Conservation (phyloP, 805 yeast genomes). For the Wickerhamomyces rabaulensis region DNA sequence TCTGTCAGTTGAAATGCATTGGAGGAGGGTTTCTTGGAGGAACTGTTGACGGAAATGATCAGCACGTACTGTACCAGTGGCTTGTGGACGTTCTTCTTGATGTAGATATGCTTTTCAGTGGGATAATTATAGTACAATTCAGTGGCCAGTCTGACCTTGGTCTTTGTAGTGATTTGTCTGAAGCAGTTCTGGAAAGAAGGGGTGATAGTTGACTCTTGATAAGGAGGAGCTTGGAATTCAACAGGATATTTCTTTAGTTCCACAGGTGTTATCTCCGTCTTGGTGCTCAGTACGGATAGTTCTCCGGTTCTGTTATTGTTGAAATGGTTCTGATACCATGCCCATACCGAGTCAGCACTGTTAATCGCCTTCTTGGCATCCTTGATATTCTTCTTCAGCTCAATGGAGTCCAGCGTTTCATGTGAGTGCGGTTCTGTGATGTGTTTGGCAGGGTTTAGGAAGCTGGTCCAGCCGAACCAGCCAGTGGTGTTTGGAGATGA, state of each 20-base stretch:
- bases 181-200: slow-evolving; percentile 19
- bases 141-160: slow-evolving; percentile 30
- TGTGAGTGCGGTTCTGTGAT: slow-evolving; percentile 6
- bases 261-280: slow-evolving; percentile 18
- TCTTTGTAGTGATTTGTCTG: slow-evolving; percentile 28
- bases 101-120: slow-evolving; percentile 31
- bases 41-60: slow-evolving; percentile 29
- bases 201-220: background rate
- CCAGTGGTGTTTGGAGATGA: slow-evolving; percentile 7
- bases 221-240: background rate
- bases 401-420: slow-evolving; percentile 11
- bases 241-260: slow-evolving; percentile 16
- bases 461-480: slow-evolving; percentile 16
- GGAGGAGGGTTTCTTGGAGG: slow-evolving; percentile 18
- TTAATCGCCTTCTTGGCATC: slow-evolving; percentile 17
- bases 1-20: slow-evolving; percentile 19
- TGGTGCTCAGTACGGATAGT: slow-evolving; percentile 17
- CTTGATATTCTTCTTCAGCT: slow-evolving; percentile 14
- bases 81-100: slow-evolving; percentile 21
- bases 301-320: slow-evolving; percentile 12
- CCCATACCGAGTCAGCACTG: slow-evolving; percentile 19
- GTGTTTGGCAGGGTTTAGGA: slow-evolving; percentile 3
- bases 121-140: slow-evolving; percentile 33
- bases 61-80: slow-evolving; percentile 22
- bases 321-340: slow-evolving; percentile 18